Conservation (phyloP, 2,329 filamentous ascomycete genomes). For the Sordariomycetes sp. region DNA sequence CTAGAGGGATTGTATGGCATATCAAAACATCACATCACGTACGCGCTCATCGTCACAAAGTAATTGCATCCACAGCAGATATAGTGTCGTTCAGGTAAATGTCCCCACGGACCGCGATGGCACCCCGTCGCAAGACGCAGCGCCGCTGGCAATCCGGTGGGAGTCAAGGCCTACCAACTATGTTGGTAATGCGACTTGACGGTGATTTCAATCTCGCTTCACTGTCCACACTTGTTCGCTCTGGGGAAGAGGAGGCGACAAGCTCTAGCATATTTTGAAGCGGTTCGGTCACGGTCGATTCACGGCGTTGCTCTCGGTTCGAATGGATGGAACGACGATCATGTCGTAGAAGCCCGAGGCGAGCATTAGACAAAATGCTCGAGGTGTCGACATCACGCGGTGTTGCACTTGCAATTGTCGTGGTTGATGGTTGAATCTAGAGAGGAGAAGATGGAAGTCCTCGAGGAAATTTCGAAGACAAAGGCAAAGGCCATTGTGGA, state of each 20-base stretch:
- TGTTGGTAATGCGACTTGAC: conserved; percentile 12
- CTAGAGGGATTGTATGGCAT: not conserved
- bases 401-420: no score
- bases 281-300: conserved; percentile 17
- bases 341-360: no score
- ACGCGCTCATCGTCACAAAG: not conserved
- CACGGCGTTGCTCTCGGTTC: no score
- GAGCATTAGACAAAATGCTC: no score
- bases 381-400: no score
- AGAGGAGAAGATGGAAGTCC: no score
- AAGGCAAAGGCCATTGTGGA: no score
- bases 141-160: conserved; percentile 20
- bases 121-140: conserved; percentile 13
- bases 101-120: conserved; percentile 26
- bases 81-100: conserved; percentile 8
- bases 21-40: conserved; percentile 8
- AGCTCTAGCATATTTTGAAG: conserved; percentile 61
- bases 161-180: conserved; percentile 12
- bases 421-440: no score
- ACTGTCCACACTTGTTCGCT: conserved; percentile 61
- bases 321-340: no score
- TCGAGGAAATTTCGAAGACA: no score
- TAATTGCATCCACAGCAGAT: not conserved
- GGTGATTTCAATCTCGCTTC: conserved; percentile 50
- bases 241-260: conserved; percentile 44